These are phyloP conservation scores for Penicillium psychrosexuale DNA, from an alignment of 2,329 filamentous ascomycete genomes.

Conservation along the genomic window DNA sequence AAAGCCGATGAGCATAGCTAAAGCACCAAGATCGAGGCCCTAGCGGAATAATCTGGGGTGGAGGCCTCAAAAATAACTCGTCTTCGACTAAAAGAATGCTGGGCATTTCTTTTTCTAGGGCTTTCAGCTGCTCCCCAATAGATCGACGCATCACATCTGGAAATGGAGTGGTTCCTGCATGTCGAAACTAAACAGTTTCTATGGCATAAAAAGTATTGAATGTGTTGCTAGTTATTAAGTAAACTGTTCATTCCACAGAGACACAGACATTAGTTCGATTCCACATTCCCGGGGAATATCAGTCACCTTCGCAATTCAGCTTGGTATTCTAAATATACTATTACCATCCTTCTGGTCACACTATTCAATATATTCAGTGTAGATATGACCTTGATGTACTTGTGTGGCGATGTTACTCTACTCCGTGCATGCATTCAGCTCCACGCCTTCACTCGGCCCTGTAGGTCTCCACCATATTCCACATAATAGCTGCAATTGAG, in stretches of 20 bases:
- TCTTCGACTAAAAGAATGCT: background rate
- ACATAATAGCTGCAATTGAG: background rate
- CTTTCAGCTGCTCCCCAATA: background rate
- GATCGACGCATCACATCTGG: background rate
- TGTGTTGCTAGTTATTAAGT: background rate
- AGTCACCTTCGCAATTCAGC: background rate
- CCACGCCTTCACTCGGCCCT: background rate
- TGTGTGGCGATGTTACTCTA: background rate
- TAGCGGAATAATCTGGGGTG: background rate
- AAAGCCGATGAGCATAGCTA: background rate
- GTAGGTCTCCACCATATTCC: background rate
- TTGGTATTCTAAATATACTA: background rate
- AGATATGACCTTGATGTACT: background rate
- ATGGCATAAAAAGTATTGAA: background rate
- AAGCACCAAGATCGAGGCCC: background rate
- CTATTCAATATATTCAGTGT: background rate
- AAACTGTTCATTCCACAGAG: background rate
- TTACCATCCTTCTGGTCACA: background rate
- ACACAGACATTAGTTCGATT: background rate
- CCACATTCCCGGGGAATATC: background rate
- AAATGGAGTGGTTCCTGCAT: conserved; percentile 2
- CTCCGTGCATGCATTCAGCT: background rate
- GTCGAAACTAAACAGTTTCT: background rate
- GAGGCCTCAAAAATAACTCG: background rate
- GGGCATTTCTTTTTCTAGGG: background rate